Evolutionary conservation across 495 filamentous ascomycete genomes (phyloP).

Genomic region (Aspergillus conjunctus): DNA sequence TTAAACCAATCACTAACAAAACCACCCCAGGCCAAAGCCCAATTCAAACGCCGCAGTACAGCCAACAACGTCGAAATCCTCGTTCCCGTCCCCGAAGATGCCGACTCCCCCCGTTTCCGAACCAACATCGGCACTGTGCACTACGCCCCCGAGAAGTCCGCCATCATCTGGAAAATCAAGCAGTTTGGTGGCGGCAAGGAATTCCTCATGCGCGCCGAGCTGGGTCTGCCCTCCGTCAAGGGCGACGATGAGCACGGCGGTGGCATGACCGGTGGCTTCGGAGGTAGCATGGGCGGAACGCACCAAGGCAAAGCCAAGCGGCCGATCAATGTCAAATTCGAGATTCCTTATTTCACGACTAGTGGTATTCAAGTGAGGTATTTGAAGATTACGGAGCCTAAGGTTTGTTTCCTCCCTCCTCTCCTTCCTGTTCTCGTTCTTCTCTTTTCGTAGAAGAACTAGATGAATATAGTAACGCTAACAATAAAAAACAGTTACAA

Average conservation of each 20-base stretch:
- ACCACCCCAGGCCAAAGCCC: conserved; percentile 71
- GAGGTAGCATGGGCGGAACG: conserved; percentile 85
- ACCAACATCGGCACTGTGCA: conserved; percentile 98
- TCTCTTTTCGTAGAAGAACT: not conserved
- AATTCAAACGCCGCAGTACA: conserved; percentile 97
- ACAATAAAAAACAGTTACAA: conserved; percentile 65
- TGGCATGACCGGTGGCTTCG: conserved; percentile 95
- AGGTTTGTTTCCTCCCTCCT: conserved; percentile 61
- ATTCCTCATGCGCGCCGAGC: conserved; percentile 98
- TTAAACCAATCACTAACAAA: conserved; percentile 11
- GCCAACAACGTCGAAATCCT: conserved; percentile 99
- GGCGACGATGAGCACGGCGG: conserved; percentile 96
- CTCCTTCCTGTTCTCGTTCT: conserved; percentile 7
- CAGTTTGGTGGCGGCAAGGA: conserved; percentile 98
- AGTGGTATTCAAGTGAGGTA: conserved; percentile 98
- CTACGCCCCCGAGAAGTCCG: conserved; percentile 95
- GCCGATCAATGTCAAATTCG: conserved; percentile 98
- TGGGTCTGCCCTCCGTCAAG: conserved; percentile 90
- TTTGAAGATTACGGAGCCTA: conserved; percentile 98
- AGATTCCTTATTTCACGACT: conserved; percentile 99
- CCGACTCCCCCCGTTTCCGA: conserved; percentile 93
- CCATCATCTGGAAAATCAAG: conserved; percentile 99
- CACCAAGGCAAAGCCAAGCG: conserved; percentile 82
- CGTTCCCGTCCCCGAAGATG: conserved; percentile 96
- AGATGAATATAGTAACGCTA: conserved; percentile 2